phyloP scores from a whole-genome alignment of 495 filamentous ascomycete species.

The Lindgomyces ingoldianus region DNA sequence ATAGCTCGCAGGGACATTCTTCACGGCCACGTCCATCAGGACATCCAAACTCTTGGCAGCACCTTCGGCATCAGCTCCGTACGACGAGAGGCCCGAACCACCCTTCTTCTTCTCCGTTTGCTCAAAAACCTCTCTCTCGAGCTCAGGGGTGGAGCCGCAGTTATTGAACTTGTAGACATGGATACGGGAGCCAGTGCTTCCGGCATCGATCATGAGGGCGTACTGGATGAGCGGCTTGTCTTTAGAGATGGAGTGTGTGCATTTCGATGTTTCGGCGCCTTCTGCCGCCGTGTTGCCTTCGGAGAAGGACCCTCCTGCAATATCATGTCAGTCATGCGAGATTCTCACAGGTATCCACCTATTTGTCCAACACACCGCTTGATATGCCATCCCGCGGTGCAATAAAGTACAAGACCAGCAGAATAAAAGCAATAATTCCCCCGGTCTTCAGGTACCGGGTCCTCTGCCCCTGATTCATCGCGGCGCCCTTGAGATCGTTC shows the following conservation, averaged over 20 bases:
- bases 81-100: constrained; percentile 84
- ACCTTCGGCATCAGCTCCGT: constrained; percentile 76
- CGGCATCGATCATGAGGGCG: constrained; percentile 97
- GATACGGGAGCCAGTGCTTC: constrained; percentile 95
- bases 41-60: constrained; percentile 87
- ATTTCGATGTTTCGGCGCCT: constrained; percentile 66
- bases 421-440: constrained; percentile 69
- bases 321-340: neutral
- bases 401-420: constrained; percentile 76
- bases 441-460: constrained; percentile 79
- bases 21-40: constrained; percentile 80
- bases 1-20: constrained; percentile 80
- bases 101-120: constrained; percentile 77
- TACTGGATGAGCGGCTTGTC: constrained; percentile 95
- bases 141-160: constrained; percentile 90
- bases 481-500: constrained; percentile 47
- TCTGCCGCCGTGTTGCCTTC: constrained; percentile 49
- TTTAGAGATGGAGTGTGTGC: constrained; percentile 75
- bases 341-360: neutral
- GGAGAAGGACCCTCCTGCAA: constrained; percentile 9
- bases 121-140: constrained; percentile 88
- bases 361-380: constrained; percentile 19
- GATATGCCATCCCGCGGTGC: constrained; percentile 55
- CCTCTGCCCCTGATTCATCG: constrained; percentile 53
- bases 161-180: constrained; percentile 99